Evolutionary conservation across 2,329 filamentous ascomycete genomes (phyloP), one percentile per base, ranked within the genome.

Genomic region (Microascus cirrosus): DNA sequence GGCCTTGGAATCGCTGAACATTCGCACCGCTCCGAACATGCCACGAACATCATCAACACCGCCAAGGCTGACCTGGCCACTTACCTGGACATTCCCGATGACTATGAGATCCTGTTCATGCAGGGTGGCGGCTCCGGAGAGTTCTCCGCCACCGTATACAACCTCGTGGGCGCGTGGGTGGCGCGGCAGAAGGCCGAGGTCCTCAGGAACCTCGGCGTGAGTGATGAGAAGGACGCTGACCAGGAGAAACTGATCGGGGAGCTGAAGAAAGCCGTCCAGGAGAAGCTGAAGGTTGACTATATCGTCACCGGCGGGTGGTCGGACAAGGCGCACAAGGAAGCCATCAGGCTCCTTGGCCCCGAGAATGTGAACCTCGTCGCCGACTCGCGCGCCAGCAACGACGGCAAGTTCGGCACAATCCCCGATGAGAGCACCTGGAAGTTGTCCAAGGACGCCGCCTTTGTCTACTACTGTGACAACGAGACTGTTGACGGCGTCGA

Each of bases 401-500:
- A 81, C 64, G 90, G 89, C 62, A 96, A 94, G 71, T 97, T 95
- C 69, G 90, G 90, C 60, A 83, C 77, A 61, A 95, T 97, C 56
- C 87, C 93, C 0, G 79, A 85, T 11, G 85, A 92, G 71, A 82
- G 81, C 77, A 80, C 87, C 60, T 96, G 91, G 92, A 82, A 79
- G 36, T 78, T 94, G 8, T 87, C 84, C 48, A 77, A 83, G 63
- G 77, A 82, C 42, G 76, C 86, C 11, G 82, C 90, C 0, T 78
- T 95, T 65, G 86, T 93, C 1, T 97, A 96, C 73, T 92, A 84
- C 70, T 96, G 93, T 70, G 88, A 92, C 70, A 97, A 97, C 65
- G 92, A 97, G 77, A 96, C 90, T 0, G 90, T 95, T 6, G 90
- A 96, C 66, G 92, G 92, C 36, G 90, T 97, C 20, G 93, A 97